phyloP scores from a whole-genome alignment of 1,139 yeast species.

The Groenewaldozyma auringiensis region DNA sequence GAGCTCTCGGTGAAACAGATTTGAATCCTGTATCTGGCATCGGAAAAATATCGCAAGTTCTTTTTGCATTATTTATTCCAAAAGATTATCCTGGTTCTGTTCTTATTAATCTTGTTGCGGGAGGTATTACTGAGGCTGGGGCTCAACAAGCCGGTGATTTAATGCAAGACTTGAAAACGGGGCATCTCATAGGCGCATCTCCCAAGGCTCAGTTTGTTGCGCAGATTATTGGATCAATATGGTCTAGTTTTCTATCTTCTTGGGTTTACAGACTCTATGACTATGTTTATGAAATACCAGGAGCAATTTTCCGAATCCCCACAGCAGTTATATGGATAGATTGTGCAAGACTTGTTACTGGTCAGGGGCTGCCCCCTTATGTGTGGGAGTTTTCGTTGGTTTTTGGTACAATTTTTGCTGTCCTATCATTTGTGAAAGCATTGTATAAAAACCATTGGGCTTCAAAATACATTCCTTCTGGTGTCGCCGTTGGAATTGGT shows the following conservation, averaged over 20 bases:
- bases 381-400: conserved; percentile 58
- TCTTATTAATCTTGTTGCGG: conserved; percentile 80
- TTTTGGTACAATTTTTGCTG: conserved; percentile 62
- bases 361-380: conserved; percentile 78
- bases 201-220: conserved; percentile 89
- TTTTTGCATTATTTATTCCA: conserved; percentile 81
- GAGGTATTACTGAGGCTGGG: conserved; percentile 97
- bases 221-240: conserved; percentile 77
- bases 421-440: conserved; percentile 47
- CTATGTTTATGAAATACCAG: conserved; percentile 76
- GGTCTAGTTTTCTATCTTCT: conserved; percentile 73
- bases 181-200: conserved; percentile 84
- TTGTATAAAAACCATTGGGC: conserved; percentile 34
- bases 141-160: conserved; percentile 98
- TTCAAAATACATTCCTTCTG: conserved; percentile 68
- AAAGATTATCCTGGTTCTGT: conserved; percentile 70
- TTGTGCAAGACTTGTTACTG: conserved; percentile 87
- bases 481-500: conserved; percentile 96
- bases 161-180: conserved; percentile 95
- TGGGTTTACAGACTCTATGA: conserved; percentile 79
- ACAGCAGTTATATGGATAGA: conserved; percentile 97
- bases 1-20: conserved; percentile 96
- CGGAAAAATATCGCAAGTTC: conserved; percentile 83
- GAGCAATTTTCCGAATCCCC: conserved; percentile 72
- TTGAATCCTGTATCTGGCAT: conserved; percentile 95